Percentiles rank a stretch among this genome's conserved stretches.
Evolutionary conservation across 805 yeast species (phyloP).

Genomic region (Lachancea kluyveri): DNA sequence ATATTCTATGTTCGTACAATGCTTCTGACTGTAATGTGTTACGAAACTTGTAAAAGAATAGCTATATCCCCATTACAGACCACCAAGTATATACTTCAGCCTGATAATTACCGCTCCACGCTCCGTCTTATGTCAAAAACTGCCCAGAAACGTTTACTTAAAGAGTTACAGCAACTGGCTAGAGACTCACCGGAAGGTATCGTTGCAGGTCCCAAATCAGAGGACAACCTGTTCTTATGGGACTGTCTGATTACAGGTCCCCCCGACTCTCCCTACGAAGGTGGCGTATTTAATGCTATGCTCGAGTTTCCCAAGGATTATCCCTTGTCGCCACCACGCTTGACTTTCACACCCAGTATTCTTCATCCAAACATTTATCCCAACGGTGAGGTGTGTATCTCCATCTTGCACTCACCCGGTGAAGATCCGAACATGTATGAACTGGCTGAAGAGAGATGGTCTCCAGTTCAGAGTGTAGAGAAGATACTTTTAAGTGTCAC

Average conservation of each 20-base stretch:
- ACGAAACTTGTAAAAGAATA: background rate
- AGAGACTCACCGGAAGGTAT: constrained; percentile 93
- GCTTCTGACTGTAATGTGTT: too few relatives aligned
- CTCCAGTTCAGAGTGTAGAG: constrained; percentile 97
- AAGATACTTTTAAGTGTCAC: constrained; percentile 87
- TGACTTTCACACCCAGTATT: constrained; percentile 72
- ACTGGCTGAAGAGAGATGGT: constrained; percentile 94
- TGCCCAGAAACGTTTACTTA: constrained; percentile 81
- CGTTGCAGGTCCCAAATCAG: constrained; percentile 82
- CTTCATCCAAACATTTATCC: constrained; percentile 91
- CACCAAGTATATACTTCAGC: too few relatives aligned
- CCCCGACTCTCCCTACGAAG: constrained; percentile 75
- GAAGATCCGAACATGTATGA: constrained; percentile 97
- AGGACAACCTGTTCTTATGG: constrained; percentile 71
- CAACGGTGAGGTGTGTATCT: constrained; percentile 94
- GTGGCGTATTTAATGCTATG: constrained; percentile 79
- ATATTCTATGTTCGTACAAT: too few relatives aligned
- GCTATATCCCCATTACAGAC: too few relatives aligned
- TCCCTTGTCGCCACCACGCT: constrained; percentile 75
- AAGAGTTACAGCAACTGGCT: constrained; percentile 81
- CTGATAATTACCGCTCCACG: too few relatives aligned
- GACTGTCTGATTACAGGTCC: constrained; percentile 84
- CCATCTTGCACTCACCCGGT: constrained; percentile 93
- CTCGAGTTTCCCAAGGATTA: constrained; percentile 71
- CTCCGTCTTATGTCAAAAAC: constrained; percentile 37